phyloP scores from a whole-genome alignment of 1,139 yeast species.

The Yamadazyma dendronema region DNA sequence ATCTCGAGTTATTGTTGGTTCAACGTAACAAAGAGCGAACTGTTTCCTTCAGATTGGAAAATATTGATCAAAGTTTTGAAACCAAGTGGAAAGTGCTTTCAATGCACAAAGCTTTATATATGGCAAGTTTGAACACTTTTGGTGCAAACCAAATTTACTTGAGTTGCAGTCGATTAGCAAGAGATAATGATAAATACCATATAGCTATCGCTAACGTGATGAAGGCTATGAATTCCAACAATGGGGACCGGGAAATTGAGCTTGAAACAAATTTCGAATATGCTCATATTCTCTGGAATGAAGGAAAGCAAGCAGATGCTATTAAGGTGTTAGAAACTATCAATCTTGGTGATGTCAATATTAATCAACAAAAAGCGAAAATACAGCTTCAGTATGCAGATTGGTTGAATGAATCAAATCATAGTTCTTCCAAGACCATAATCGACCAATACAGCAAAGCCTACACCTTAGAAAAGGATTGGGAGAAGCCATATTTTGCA shows the following conservation, averaged over 20 bases:
- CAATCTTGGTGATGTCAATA: conserved; percentile 12
- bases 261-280: conserved; percentile 68
- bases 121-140: conserved; percentile 30
- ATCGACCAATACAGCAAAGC: conserved; percentile 67
- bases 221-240: conserved; percentile 48
- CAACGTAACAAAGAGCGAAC: conserved; percentile 19
- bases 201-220: conserved; percentile 73
- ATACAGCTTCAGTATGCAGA: conserved; percentile 76
- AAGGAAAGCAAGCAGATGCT: conserved; percentile 88
- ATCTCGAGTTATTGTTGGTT: conserved; percentile 38
- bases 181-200: conserved; percentile 69
- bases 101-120: conserved; percentile 56
- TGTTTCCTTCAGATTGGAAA: conserved; percentile 39
- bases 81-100: conserved; percentile 62
- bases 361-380: conserved; percentile 33
- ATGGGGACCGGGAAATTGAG: conserved; percentile 18
- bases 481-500: conserved; percentile 82
- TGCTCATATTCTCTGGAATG: conserved; percentile 85
- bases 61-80: conserved; percentile 61
- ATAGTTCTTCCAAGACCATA: conserved; percentile 74
- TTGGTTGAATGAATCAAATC: conserved; percentile 89
- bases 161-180: conserved; percentile 61
- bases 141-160: conserved; percentile 48
- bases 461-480: conserved; percentile 51
- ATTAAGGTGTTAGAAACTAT: conserved; percentile 59